These are phyloP conservation scores for Pistacia atlantica DNA, from an alignment of 345 rosid genomes.

Conservation along the genomic window DNA sequence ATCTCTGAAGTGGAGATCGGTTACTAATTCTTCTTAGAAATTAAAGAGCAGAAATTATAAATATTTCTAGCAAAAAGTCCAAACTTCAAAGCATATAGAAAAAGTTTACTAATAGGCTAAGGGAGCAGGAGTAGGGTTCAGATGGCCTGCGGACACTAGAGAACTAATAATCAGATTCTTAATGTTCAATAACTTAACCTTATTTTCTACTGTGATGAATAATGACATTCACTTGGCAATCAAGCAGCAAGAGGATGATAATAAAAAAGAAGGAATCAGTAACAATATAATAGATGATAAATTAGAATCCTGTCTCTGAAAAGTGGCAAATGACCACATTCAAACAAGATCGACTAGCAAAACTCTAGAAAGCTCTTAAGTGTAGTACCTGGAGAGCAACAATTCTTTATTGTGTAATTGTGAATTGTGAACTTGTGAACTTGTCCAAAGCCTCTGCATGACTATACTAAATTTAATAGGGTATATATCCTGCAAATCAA, in stretches of 20 bases:
- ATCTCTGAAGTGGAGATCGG: not conserved
- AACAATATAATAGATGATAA: not conserved
- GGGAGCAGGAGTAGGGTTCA: not conserved
- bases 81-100: not conserved
- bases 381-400: not conserved
- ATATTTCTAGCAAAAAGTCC: not conserved
- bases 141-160: not conserved
- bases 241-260: not conserved
- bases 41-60: no score
- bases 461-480: not conserved
- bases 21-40: not conserved
- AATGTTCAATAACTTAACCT: not conserved
- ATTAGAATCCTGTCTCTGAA: no score
- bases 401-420: not conserved
- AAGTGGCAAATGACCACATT: not conserved
- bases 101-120: not conserved
- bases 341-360: not conserved
- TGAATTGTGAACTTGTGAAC: no score
- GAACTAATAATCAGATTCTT: not conserved
- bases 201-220: not conserved
- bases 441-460: not conserved
- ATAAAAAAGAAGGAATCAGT: not conserved
- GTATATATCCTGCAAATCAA: not conserved
- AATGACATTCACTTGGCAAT: not conserved
- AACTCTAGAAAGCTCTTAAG: not conserved